Evolutionary conservation across 352 stramenopile genomes (phyloP), one percentile per base, ranked within the genome.

Genomic region (Pythium rishiriense): DNA sequence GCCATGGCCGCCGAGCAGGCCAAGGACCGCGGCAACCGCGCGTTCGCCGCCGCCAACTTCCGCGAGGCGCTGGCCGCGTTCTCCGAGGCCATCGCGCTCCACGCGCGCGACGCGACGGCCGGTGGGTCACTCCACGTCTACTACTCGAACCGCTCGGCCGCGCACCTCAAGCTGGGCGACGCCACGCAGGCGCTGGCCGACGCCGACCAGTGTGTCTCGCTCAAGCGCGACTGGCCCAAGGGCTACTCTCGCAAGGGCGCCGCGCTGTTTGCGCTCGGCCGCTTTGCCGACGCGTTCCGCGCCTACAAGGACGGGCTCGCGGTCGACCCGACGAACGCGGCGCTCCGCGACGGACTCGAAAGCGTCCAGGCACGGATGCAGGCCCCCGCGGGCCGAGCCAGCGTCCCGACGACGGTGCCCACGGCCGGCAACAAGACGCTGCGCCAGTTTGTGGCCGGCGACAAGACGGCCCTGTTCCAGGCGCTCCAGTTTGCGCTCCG

Each of bases 171-270:
- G 71, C 77, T 90, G 19, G 64, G 79, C 64, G 83, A 93, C 60
- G 83, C 73, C n/a, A 28, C 65, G 6, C 66, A 75, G 12, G 89
- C 90, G 41, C 73, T 96, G 11, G 66, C 74, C 15, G 90, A 97
- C 64, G 90, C 88, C 19, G 85, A 93, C 17, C 66, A 90, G 69
- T 97, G 89, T 58, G 66, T 96, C 5, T 33, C 81, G 25, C 70
- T 95, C 14, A 79, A 91, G 61, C 78, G 76, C 28, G 80, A 81
- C 58, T 97, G 87, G 87, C 66, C 83, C 60, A 96, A 96, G 70
- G 90, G 89, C 35, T 97, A 93, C 69, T 94, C 85, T 35, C 85
- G 90, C 57, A 83, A 88, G n/a, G 88, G 85, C 22, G 79, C 83
- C 2, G 87, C 90, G 53, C 73, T 95, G 28, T 88, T 85, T 62